phyloP scores from a whole-genome alignment of 1,284 basidiomycete species.

The Hymenochaete sp. region DNA sequence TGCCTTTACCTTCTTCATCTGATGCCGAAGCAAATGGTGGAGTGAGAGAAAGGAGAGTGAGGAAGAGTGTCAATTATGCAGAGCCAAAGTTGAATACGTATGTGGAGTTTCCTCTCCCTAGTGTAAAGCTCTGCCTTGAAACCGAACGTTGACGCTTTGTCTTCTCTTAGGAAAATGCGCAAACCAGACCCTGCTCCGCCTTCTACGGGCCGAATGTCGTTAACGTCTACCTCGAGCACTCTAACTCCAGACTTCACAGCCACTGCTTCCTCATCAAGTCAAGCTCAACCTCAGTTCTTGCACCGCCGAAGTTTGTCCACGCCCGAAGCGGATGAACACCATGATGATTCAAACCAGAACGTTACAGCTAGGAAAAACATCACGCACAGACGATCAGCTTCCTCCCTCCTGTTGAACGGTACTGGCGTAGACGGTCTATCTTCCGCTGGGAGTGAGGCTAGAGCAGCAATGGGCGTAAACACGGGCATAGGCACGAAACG shows the following conservation, averaged over 20 bases:
- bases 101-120: conserved; percentile 27
- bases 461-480: too few relatives aligned
- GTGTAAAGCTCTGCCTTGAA: neutral
- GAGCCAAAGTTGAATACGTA: conserved; percentile 87
- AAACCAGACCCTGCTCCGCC: conserved; percentile 59
- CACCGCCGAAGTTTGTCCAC: conserved; percentile 1
- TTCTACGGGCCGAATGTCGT: conserved; percentile 26
- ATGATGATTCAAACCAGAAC: too few relatives aligned
- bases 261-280: conserved; percentile 1
- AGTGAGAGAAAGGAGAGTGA: conserved; percentile 58
- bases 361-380: too few relatives aligned
- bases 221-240: conserved; percentile 28
- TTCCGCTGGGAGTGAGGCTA: too few relatives aligned
- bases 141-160: conserved; percentile 9
- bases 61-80: conserved; percentile 81
- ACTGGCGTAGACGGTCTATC: too few relatives aligned
- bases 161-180: conserved; percentile 70
- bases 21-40: conserved; percentile 28
- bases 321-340: conserved; percentile 3
- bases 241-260: conserved; percentile 15
- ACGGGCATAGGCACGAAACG: too few relatives aligned
- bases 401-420: too few relatives aligned
- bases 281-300: conserved; percentile 2
- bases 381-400: too few relatives aligned
- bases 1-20: conserved; percentile 27